Base-by-base conservation (phyloP, 305 asterid genomes). In the Fraxinus angustifolia region DNA sequence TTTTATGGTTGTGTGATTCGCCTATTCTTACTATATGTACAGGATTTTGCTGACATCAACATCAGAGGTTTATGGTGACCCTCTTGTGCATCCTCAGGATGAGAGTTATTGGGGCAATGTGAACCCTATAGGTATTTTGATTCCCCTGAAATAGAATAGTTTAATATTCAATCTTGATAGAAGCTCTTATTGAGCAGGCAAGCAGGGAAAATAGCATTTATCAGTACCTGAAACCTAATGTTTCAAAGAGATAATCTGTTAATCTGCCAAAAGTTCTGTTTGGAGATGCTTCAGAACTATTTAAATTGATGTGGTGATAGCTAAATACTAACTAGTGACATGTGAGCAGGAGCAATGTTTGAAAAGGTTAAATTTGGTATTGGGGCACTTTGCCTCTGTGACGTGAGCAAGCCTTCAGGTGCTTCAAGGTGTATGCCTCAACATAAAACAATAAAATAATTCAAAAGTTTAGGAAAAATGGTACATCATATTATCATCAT, bases 41-140 rank as follows among this genome's bases (percentile, higher is more conserved):
- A 88, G 91, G 82, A 86, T 86, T 81, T 35, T 88, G 77, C 84
- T 88, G 56, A 88, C 91, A 4, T 88, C 90, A 82, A 88, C 91
- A 23, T 88, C 91, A 10, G 91, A 88, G 82, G 91, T 88, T 30
- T 88, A 88, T 17, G 91, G 91, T 8, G 91, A 88, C 79, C 91
- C 91, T 74, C 88, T 88, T 73, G 87, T 83, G 76, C 91, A 88
- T 80, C 91, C 90, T 40, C 91, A 88, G 78, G 76, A 84, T 1
- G 91, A 88, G 85, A 82, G 87, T 76, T 88, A 88, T 31, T 88
- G 91, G 91, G 91, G 91, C 26, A 88, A 88, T 71, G 88, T 88
- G 3, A 86, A 86, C 80, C 90, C 91, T 28, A 88, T 88, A 11
- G 91, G 91, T 88, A 86, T 70, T 23, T 19, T 83, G 6, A 40